A percentile compares a stretch with the other conserved stretches of the same genome.
These are phyloP conservation scores for Dissophora ornata DNA, from an alignment of 192 early-diverging fungal genomes.

Conservation along the genomic window DNA sequence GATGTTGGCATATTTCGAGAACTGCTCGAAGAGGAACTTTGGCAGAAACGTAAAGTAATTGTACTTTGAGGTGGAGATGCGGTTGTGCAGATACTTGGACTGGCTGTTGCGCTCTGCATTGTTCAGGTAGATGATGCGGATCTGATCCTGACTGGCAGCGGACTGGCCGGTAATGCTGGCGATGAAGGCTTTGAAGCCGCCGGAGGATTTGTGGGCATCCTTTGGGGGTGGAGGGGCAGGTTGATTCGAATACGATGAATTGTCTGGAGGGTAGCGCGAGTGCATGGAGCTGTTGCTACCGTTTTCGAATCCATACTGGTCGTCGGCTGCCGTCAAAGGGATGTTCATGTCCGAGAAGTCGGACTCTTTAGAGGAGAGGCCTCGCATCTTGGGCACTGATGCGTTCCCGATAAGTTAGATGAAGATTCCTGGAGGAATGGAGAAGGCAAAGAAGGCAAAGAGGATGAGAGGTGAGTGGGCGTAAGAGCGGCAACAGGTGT, in stretches of 20 bases:
- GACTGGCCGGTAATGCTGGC: slow-evolving; percentile 21
- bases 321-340: slow-evolving; percentile 52
- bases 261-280: slow-evolving; percentile 35
- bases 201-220: slow-evolving; percentile 14
- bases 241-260: slow-evolving; percentile 1
- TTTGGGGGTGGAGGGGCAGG: background rate
- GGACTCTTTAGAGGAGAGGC: slow-evolving; percentile 55
- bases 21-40: slow-evolving; percentile 97
- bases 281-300: slow-evolving; percentile 21
- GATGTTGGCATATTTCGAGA: slow-evolving; percentile 98
- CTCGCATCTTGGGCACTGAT: slow-evolving; percentile 28
- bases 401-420: background rate
- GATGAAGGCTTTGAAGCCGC: slow-evolving; percentile 15
- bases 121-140: slow-evolving; percentile 92
- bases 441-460: background rate
- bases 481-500: too few species aligned
- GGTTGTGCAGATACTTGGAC: slow-evolving; percentile 90
- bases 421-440: background rate
- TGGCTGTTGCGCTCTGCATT: slow-evolving; percentile 80
- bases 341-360: slow-evolving; percentile 58
- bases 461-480: background rate
- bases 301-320: slow-evolving; percentile 26
- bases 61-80: slow-evolving; percentile 97
- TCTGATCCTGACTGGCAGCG: slow-evolving; percentile 30
- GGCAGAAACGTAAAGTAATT: slow-evolving; percentile 91